Conservation (phyloP, 202 grass and related monocot genomes). For the Miscanthus sacchariflorus region DNA sequence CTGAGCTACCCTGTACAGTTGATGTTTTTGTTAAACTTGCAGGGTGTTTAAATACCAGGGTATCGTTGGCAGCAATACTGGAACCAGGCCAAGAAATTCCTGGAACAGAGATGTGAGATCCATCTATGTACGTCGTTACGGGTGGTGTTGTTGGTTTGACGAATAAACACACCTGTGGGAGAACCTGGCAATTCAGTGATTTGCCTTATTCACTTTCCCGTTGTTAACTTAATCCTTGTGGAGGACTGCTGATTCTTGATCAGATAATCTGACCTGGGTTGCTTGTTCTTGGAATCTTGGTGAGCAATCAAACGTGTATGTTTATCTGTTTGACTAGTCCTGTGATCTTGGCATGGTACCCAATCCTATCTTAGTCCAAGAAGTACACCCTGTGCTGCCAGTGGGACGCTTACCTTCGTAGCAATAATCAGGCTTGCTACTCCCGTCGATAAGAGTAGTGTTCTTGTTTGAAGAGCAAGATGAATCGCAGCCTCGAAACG, state of each 20-base stretch:
- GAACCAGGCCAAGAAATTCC: slow-evolving; percentile 4
- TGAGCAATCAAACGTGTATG: neutral
- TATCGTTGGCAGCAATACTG: slow-evolving; percentile 22
- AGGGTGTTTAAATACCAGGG: slow-evolving; percentile 25
- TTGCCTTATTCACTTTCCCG: too few species aligned
- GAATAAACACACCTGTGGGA: too few species aligned
- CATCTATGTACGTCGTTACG: too few species aligned
- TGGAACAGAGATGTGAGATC: neutral
- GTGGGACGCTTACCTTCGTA: neutral
- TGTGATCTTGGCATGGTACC: neutral
- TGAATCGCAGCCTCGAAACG: neutral
- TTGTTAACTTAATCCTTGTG: too few species aligned
- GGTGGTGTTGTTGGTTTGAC: too few species aligned
- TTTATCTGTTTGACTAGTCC: neutral
- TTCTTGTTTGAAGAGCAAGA: neutral
- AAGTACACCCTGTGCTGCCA: neutral
- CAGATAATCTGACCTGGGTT: too few species aligned
- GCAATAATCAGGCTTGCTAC: neutral
- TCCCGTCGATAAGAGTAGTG: too few species aligned
- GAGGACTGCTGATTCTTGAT: too few species aligned
- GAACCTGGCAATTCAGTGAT: neutral
- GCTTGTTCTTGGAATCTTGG: neutral
- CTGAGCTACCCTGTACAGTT: slow-evolving; percentile 49
- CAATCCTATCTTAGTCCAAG: neutral
- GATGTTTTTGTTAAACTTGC: slow-evolving; percentile 56